phyloP scores from a whole-genome alignment of 345 rosid species.

The Arabidopsis suecica region DNA sequence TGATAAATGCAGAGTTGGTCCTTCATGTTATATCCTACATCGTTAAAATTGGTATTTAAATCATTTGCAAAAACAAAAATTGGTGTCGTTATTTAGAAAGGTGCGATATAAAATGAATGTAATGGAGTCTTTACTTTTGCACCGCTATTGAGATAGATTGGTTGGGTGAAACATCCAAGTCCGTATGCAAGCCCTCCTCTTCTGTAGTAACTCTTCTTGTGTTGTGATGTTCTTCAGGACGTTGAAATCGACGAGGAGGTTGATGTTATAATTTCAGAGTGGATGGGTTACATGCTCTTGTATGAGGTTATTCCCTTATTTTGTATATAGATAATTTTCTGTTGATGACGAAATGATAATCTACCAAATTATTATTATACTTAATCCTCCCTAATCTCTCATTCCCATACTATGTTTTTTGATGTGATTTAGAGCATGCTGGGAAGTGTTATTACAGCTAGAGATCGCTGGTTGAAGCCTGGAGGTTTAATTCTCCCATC shows the following conservation, averaged over 20 bases:
- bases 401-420: slow-evolving; percentile 16
- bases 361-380: neutral
- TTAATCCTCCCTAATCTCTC: slow-evolving; percentile 19
- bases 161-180: slow-evolving; percentile 23
- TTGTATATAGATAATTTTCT: slow-evolving; percentile 12
- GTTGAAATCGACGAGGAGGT: slow-evolving; percentile 94
- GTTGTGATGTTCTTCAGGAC: slow-evolving; percentile 63
- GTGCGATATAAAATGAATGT: slow-evolving; percentile 10
- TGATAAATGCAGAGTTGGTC: slow-evolving; percentile 13
- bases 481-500: slow-evolving; percentile 99
- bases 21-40: slow-evolving; percentile 10
- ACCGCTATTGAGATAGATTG: slow-evolving; percentile 13
- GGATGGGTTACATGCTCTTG: slow-evolving; percentile 99
- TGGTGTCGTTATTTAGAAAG: neutral
- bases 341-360: slow-evolving; percentile 25
- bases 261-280: slow-evolving; percentile 94
- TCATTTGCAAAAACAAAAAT: slow-evolving; percentile 16
- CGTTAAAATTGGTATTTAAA: slow-evolving; percentile 19
- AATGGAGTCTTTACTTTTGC: neutral
- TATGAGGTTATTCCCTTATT: slow-evolving; percentile 71
- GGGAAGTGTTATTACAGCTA: slow-evolving; percentile 96
- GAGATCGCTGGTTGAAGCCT: slow-evolving; percentile 91
- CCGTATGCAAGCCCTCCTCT: slow-evolving; percentile 17
- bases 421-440: slow-evolving; percentile 79
- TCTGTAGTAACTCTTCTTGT: slow-evolving; percentile 21